Percentiles rank a stretch among this genome's conserved stretches.
Conservation (phyloP, 495 filamentous ascomycete species). For the Penicillium waksmanii region DNA sequence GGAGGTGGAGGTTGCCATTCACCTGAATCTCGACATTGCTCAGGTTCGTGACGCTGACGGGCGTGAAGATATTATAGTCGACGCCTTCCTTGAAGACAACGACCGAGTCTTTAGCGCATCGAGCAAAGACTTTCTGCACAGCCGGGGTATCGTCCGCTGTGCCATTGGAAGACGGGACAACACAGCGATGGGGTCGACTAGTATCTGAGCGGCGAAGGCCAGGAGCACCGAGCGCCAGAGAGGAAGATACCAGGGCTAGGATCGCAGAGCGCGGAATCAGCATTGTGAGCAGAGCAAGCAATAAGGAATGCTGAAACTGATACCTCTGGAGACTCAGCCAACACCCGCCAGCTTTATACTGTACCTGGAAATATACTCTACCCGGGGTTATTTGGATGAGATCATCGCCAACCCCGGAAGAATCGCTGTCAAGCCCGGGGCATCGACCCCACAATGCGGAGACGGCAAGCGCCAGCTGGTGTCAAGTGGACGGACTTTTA, state of each 20-base stretch:
- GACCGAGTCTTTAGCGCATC: conserved; percentile 37
- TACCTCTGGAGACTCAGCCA: background rate
- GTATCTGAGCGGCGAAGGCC: conserved; percentile 9
- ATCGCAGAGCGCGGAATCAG: conserved; percentile 4
- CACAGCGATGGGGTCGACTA: conserved; percentile 20
- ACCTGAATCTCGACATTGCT: conserved; percentile 46
- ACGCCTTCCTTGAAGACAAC: conserved; percentile 41
- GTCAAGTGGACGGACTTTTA: conserved; percentile 23
- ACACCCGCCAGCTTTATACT: conserved; percentile 7
- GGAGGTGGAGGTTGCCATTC: conserved; percentile 45
- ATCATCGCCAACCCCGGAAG: conserved; percentile 12
- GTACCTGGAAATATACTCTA: background rate
- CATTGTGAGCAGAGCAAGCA: conserved; percentile 9
- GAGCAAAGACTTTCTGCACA: conserved; percentile 30
- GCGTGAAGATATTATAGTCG: conserved; percentile 44
- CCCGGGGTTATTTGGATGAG: background rate
- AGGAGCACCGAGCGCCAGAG: conserved; percentile 15
- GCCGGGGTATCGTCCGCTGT: conserved; percentile 41
- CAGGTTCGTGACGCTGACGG: conserved; percentile 41
- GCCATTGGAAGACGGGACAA: conserved; percentile 30
- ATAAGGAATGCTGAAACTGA: background rate
- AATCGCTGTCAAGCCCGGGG: conserved; percentile 1
- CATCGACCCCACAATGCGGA: conserved; percentile 20
- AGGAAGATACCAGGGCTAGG: conserved; percentile 5
- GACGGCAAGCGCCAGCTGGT: conserved; percentile 3